phyloP scores from a whole-genome alignment of 176 grass and related monocot genomes.

The Urochloa ruziziensis region DNA sequence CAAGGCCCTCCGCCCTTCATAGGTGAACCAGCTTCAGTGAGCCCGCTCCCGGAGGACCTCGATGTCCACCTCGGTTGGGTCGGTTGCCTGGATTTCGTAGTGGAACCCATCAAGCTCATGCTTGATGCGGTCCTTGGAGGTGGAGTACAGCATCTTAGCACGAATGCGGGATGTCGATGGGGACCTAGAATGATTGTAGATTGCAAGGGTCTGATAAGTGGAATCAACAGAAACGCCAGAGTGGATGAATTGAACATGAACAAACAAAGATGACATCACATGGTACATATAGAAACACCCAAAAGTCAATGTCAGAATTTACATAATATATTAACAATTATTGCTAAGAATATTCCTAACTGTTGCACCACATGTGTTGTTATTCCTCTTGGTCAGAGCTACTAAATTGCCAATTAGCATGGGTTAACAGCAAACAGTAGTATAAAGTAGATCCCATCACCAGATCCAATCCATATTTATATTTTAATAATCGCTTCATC shows the following conservation, averaged over 20 bases:
- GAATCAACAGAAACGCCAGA: not conserved
- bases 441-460: conserved; percentile 2
- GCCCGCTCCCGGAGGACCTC: conserved; percentile 78
- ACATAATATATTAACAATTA: not conserved
- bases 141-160: conserved; percentile 95
- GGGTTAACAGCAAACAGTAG: not conserved
- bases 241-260: not conserved
- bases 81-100: conserved; percentile 98
- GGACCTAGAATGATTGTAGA: conserved; percentile 48
- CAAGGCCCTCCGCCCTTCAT: conserved; percentile 3
- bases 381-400: conserved; percentile 12
- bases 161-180: conserved; percentile 76
- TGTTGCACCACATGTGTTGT: not conserved
- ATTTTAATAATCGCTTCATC: not conserved
- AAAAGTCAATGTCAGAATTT: not conserved
- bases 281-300: not conserved
- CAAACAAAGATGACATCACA: not conserved
- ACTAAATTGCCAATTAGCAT: not conserved
- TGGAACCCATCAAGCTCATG: conserved; percentile 91
- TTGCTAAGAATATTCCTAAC: conserved; percentile 1
- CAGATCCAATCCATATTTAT: conserved; percentile 4
- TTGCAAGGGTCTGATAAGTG: not conserved
- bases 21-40: conserved; percentile 40
- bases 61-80: conserved; percentile 78
- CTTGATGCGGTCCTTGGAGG: conserved; percentile 93